These are phyloP conservation scores for Coemansia sp. DNA, from an alignment of 192 early-diverging fungal species.

Conservation along the genomic window DNA sequence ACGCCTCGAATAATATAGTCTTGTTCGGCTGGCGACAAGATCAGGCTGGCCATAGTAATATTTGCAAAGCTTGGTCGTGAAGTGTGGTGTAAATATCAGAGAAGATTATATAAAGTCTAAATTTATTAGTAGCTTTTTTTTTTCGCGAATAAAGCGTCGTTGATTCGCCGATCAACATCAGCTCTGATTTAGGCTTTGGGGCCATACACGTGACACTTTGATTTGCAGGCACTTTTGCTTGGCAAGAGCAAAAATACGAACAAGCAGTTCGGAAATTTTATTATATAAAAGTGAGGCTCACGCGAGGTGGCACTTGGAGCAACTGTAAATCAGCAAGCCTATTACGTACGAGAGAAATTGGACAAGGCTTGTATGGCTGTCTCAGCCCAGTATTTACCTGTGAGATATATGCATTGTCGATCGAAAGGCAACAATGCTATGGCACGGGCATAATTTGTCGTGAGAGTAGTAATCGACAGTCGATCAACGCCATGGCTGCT, in stretches of 20 bases:
- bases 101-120: not conserved
- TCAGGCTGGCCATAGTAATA: slow-evolving; percentile 48
- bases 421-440: not conserved
- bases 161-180: not conserved
- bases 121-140: not conserved
- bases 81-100: not conserved
- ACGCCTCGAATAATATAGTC: slow-evolving; percentile 86
- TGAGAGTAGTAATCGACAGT: slow-evolving; percentile 4
- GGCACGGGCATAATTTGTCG: not conserved
- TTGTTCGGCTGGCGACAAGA: slow-evolving; percentile 77
- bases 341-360: not conserved
- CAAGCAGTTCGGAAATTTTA: no score
- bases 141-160: not conserved
- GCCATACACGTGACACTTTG: not conserved
- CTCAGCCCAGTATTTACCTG: not conserved
- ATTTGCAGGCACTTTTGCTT: not conserved
- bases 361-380: not conserved
- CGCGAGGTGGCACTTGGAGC: not conserved
- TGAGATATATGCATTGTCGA: not conserved
- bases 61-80: not conserved
- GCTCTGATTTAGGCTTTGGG: not conserved
- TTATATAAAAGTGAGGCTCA: not conserved
- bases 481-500: not conserved
- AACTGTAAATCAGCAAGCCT: not conserved
- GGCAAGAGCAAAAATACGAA: not conserved